Percentiles rank a stretch among this genome's conserved stretches.
Evolutionary conservation across 129 eudicot species (phyloP).

Genomic region (Escallonia herrerae): DNA sequence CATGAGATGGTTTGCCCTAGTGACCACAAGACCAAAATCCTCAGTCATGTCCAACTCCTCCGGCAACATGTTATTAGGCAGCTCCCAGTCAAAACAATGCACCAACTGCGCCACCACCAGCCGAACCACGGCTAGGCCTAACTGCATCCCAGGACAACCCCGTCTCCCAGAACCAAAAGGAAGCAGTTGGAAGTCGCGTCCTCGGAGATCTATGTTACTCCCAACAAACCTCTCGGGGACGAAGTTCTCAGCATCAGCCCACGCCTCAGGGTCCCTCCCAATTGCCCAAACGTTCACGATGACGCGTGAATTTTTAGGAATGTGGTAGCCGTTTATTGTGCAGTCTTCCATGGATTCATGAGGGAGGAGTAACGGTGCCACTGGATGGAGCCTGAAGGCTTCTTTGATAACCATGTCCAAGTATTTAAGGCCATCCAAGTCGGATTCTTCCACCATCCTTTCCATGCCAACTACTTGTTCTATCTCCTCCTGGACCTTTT

Average conservation of each 20-base stretch:
- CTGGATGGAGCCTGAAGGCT: slow-evolving; percentile 45
- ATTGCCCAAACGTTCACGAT: slow-evolving; percentile 35
- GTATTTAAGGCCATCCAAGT: slow-evolving; percentile 27
- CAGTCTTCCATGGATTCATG: slow-evolving; percentile 32
- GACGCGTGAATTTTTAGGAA: slow-evolving; percentile 33
- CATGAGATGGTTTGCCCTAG: slow-evolving; percentile 22
- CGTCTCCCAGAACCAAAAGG: slow-evolving; percentile 61
- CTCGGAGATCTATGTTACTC: slow-evolving; percentile 26
- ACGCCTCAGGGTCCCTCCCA: slow-evolving; percentile 33
- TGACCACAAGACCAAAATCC: slow-evolving; percentile 29
- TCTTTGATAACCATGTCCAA: slow-evolving; percentile 46
- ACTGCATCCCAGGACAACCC: slow-evolving; percentile 47
- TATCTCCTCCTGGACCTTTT: slow-evolving; percentile 31
- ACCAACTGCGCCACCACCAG: slow-evolving; percentile 34
- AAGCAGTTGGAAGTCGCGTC: slow-evolving; percentile 33
- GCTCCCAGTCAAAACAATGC: slow-evolving; percentile 47
- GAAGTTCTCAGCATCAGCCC: slow-evolving; percentile 40
- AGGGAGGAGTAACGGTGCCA: slow-evolving; percentile 37
- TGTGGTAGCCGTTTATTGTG: slow-evolving; percentile 22
- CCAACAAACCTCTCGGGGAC: slow-evolving; percentile 40
- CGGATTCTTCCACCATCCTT: slow-evolving; percentile 35
- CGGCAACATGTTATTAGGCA: slow-evolving; percentile 24
- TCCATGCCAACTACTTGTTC: slow-evolving; percentile 34
- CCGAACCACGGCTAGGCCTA: slow-evolving; percentile 25
- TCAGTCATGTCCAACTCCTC: slow-evolving; percentile 48